Conservation (phyloP, 495 filamentous ascomycete genomes). For the Clavariopsis aquatica region DNA sequence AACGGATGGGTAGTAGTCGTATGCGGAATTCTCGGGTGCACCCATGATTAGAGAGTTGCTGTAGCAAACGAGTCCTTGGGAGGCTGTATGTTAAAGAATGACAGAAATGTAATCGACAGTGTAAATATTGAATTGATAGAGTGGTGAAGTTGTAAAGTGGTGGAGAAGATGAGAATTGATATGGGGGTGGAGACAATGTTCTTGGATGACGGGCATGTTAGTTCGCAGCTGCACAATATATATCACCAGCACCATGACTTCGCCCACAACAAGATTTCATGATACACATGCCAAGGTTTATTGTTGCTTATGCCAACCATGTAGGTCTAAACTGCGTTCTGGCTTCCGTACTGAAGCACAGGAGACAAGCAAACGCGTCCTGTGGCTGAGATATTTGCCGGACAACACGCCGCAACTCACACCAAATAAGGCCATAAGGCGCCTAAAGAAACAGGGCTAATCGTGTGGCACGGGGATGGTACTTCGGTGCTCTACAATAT, state of each 20-base stretch:
- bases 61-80: not conserved
- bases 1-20: not conserved
- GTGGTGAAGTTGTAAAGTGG: too few species aligned
- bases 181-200: too few species aligned
- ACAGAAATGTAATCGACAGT: too few species aligned
- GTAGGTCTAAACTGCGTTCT: not conserved
- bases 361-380: not conserved
- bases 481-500: too few species aligned
- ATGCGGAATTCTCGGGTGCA: not conserved
- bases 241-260: not conserved
- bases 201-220: not conserved
- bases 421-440: not conserved
- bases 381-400: not conserved
- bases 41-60: not conserved
- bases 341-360: not conserved
- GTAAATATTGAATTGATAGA: too few species aligned
- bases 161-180: too few species aligned
- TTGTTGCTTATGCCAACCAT: not conserved
- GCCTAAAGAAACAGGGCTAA: not conserved
- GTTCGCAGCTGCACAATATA: not conserved
- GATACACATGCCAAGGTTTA: not conserved
- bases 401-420: not conserved
- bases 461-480: too few species aligned
- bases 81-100: too few species aligned
- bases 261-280: not conserved